Evolutionary conservation across 73 alveolate genomes (phyloP), one percentile per base, ranked within the genome.

Genomic region (Paramecium sonneborni): DNA sequence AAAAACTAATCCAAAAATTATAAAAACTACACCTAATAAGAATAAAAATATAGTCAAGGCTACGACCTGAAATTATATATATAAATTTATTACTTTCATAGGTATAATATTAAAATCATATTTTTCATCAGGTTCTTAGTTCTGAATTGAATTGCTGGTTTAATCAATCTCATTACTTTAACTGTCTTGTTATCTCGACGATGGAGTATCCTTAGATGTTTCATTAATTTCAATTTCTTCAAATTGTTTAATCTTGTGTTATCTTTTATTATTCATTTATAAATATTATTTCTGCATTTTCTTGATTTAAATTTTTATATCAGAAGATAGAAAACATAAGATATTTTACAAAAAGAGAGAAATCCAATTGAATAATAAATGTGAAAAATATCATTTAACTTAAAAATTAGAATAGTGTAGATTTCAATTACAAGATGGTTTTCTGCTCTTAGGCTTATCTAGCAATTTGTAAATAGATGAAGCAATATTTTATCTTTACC

Each of bases 191-290:
- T 62, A 44, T 12, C 20, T 32, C 20, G 84, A 28, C n/a, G 55
- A 35, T 34, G 56, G 87, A 44, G 69, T 8, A 38, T 79, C 48
- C 74, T 23, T 39, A 44, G 10, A 32, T 1, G 90, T 39, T 23
- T 79, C 90, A 79, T 57, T 32, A 20, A 79, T 79, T 79, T 79
- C 90, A 6, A 79, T 43, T 46, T 79, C 90, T 43, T 79, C 90
- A 79, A 43, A 46, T 34, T 79, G 28, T 44, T 79, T 23, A 8
- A 79, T 23, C 55, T 79, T 52, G 18, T 52, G 68, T 23, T 5
- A 15, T 52, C 34, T 52, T 52, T 52, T 52, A 4, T 52, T 52
- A 52, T 18, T 52, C 68, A 52, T 52, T 15, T 18, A 52, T 52
- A 18, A 52, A 18, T 48, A 48, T 48, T 48, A 48, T 14, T 52